Evolutionary conservation across 257 asterid species (phyloP).

Genomic region (Solanum bulbocastanum): DNA sequence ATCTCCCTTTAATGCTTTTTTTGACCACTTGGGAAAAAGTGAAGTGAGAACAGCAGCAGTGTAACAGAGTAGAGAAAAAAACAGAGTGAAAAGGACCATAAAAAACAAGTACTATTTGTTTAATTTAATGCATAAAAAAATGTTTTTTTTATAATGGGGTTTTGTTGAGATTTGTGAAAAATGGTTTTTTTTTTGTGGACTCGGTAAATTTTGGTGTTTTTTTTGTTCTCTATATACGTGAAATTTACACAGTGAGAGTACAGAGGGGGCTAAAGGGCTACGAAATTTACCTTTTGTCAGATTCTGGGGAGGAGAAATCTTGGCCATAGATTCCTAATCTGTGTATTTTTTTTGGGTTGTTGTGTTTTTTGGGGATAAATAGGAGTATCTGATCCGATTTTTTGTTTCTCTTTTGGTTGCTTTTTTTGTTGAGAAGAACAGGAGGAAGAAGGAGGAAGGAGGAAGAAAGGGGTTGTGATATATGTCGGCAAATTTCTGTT

Average conservation of each 20-base stretch:
- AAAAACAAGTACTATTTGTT: background rate
- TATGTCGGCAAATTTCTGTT: constrained; percentile 81
- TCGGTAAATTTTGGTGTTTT: background rate
- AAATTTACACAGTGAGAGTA: constrained; percentile 9
- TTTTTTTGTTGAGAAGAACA: background rate
- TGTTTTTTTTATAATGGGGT: background rate
- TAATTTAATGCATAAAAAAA: background rate
- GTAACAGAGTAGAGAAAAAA: background rate
- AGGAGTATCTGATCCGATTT: constrained; percentile 22
- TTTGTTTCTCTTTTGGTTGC: background rate
- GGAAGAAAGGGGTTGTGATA: constrained; percentile 25
- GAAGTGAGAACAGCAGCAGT: constrained; percentile 2
- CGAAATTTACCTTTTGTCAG: constrained; percentile 7
- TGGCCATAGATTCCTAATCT: constrained; percentile 62
- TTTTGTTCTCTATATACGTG: background rate
- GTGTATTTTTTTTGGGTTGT: background rate
- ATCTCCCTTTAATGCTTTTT: constrained; percentile 7
- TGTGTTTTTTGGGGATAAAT: constrained; percentile 13
- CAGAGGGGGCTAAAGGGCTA: background rate
- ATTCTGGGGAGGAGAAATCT: constrained; percentile 10
- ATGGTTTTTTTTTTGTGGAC: background rate
- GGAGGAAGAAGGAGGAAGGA: background rate
- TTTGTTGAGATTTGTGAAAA: background rate
- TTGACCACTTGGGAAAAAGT: constrained; percentile 29
- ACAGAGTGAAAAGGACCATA: background rate